Conservation (phyloP, 2,329 filamentous ascomycete species). For the Pseudovirgaria hyperparasitica region DNA sequence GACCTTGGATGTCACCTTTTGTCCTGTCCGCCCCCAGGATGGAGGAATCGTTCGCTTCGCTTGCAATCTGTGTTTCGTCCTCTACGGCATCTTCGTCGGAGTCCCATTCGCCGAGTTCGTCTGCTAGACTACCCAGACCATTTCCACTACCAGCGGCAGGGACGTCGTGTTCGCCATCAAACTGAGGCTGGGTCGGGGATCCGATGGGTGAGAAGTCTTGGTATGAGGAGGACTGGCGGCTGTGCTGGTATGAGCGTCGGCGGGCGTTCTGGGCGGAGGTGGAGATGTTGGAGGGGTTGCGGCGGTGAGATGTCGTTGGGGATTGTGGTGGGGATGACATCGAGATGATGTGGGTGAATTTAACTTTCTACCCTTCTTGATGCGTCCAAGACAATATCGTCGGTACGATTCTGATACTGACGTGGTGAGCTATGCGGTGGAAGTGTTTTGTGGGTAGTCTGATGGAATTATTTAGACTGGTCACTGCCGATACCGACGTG, state of each 20-base stretch:
- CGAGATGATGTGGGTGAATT: conserved; percentile 8
- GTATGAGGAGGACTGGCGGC: conserved; percentile 32
- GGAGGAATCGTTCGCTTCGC: conserved; percentile 28
- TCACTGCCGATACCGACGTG: too few relatives aligned
- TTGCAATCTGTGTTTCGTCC: conserved; percentile 16
- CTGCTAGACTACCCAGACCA: conserved; percentile 64
- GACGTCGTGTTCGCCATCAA: conserved; percentile 26
- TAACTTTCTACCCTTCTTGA: not conserved
- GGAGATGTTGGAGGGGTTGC: conserved; percentile 28
- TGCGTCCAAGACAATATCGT: conserved; percentile 1
- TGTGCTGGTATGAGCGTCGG: conserved; percentile 20
- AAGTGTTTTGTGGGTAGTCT: not conserved
- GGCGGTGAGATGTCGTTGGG: conserved; percentile 23
- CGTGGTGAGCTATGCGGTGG: not conserved
- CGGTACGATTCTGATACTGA: conserved; percentile 1
- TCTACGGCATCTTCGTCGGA: conserved; percentile 48
- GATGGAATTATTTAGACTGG: too few relatives aligned
- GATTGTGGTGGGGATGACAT: conserved; percentile 30
- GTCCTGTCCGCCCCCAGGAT: conserved; percentile 19
- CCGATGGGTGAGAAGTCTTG: too few relatives aligned
- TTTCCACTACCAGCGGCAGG: conserved; percentile 24
- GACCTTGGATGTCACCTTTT: conserved; percentile 22
- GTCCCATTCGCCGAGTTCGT: conserved; percentile 65
- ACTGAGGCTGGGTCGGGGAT: conserved; percentile 31
- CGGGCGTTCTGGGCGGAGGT: conserved; percentile 25